These are phyloP conservation scores for Yamadazyma triangularis DNA, from an alignment of 1,139 yeast genomes.

Conservation along the genomic window DNA sequence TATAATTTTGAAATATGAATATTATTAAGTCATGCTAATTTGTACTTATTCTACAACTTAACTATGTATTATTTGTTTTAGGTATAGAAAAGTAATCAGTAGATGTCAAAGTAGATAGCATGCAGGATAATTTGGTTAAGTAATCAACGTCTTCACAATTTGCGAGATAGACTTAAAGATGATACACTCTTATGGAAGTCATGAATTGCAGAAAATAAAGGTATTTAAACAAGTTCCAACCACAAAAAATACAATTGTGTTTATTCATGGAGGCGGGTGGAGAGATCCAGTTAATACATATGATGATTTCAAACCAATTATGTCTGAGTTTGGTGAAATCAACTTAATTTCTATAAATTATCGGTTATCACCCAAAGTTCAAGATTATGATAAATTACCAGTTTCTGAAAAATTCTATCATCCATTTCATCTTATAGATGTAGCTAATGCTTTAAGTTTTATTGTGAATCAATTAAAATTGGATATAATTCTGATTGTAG, in stretches of 20 bases:
- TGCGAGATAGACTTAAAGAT: no score
- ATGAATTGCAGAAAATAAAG: constrained; percentile 20
- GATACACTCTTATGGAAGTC: constrained; percentile 17
- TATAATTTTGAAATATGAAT: no score
- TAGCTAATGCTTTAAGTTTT: constrained; percentile 37
- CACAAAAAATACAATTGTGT: constrained; percentile 29
- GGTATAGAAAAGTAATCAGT: no score
- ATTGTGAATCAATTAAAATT: constrained; percentile 17
- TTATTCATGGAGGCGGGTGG: constrained; percentile 92
- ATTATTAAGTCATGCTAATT: no score
- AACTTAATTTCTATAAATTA: constrained; percentile 55
- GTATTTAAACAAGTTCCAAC: constrained; percentile 13
- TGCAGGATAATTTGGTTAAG: no score
- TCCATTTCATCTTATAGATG: constrained; percentile 63
- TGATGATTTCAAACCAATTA: constrained; percentile 46
- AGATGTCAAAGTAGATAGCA: no score
- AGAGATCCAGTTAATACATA: constrained; percentile 61
- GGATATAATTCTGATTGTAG: constrained; percentile 39
- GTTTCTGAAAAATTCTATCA: constrained; percentile 28
- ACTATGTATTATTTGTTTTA: no score
- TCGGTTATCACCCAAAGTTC: constrained; percentile 53
- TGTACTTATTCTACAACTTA: no score
- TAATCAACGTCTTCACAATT: no score
- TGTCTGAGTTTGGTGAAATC: constrained; percentile 4
- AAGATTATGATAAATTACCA: constrained; percentile 7